Evolutionary conservation across 2,329 filamentous ascomycete species (phyloP), one percentile per base, ranked within the genome.

Genomic region (Hypoxylon sp.): DNA sequence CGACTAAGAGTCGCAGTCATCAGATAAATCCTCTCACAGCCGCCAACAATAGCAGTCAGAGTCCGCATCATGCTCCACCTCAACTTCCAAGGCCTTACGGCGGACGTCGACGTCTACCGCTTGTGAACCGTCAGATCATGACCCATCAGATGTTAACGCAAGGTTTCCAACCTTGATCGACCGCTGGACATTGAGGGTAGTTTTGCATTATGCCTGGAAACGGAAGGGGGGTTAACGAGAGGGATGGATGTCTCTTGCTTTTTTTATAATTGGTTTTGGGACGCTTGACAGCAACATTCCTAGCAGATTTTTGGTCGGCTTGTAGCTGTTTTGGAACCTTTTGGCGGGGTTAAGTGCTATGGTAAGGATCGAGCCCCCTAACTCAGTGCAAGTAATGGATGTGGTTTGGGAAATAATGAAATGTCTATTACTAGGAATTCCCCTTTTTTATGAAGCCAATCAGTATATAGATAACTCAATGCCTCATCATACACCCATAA

Each of bases 131-230:
- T 32, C 73, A 76, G 65, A 72, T 75, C 34, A 75, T 76, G 73
- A 77, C 74, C 2, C 74, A 76, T 58, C 75, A 77, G 60, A 77
- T 77, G 58, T 50, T 76, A 19, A 76, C 75, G 2, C 73, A 76
- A 41, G 74, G 75, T 6, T 75, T 74, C 32, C 72, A 76, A 19
- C 74, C 72, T 49, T 75, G 50, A 75, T 30, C 23, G 5, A 7
- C 4, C 5, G 3, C 13, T 49, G 5, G n/a, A 30, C 28, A 25
- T 34, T 10, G 10, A 48, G n/a, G 19, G 30, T 14, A 34, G 43
- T 23, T 59, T 63, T 46, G 28, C 19, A 62, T 64, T 69, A 63
- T 55, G 63, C 46, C 50, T 60, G 46, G 32, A 60, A 52, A 61
- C 59, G 28, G 17, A 23, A 17, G 11, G 34, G 19, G 23, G 21